Evolutionary conservation across 192 early-diverging fungal species (phyloP), one percentile per base, ranked within the genome.

Genomic region (Physocladia obscura): DNA sequence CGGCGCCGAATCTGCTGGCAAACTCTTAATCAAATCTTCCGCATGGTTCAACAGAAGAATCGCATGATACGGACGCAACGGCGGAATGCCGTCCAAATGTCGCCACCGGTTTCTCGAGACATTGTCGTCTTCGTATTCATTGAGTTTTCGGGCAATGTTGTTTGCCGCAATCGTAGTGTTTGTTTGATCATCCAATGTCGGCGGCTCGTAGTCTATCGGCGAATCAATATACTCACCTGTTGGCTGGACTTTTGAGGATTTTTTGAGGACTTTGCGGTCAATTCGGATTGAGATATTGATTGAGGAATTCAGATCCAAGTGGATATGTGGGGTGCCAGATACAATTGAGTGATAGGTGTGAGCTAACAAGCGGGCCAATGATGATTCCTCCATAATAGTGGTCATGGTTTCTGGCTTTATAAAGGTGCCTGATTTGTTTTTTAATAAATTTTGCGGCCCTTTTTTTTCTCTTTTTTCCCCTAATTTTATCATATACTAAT

Each of bases 21-120:
- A 87, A 21, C 77, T 81, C 60, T 85, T 64, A 35, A 98, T 64
- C 26, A 90, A 85, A 51, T 94, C 91, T 47, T 90, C 92, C 0
- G 91, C 89, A 73, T 94, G 93, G 50, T 91, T 88, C 30, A 93
- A 71, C 17, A 96, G 81, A 62, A 98, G 67, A 3, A 98, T 67
- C 0, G 93, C 90, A 44, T 96, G 90, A 71, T 94, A 94, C 0
- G 96, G 93, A 58, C 92, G 85, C 22, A 98, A 81, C 17, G 76
- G 30, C 57, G 57, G 26, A n/a, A n/a, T n/a, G n/a, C n/a, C n/a
- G n/a, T n/a, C n/a, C n/a, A n/a, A n/a, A n/a, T n/a, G n/a, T n/a
- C n/a, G n/a, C n/a, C n/a, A n/a, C n/a, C n/a, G n/a, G n/a, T n/a
- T n/a, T n/a, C n/a, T n/a, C n/a, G n/a, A n/a, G n/a, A n/a, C n/a